phyloP scores from a whole-genome alignment of 108 stramenopile species.

The Conticribra guillardii region DNA sequence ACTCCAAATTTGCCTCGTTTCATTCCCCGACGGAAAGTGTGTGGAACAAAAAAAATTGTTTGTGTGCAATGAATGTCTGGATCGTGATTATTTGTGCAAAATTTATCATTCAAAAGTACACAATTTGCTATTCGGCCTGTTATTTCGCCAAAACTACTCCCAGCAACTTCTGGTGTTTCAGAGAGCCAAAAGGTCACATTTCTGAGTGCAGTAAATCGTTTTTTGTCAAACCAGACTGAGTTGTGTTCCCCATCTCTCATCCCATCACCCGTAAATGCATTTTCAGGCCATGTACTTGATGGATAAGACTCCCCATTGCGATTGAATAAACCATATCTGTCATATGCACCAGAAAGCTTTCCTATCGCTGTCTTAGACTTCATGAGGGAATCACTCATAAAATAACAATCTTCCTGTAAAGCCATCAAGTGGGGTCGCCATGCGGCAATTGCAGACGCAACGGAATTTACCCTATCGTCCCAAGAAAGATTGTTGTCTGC shows the following conservation, averaged over 20 bases:
- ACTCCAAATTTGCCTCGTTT: background rate
- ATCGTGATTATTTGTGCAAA: background rate
- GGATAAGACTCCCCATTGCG: slow-evolving; percentile 11
- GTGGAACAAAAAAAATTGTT: slow-evolving; percentile 17
- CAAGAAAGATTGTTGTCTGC: background rate
- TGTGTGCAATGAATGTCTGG: too few species aligned
- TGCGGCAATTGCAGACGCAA: slow-evolving; percentile 3
- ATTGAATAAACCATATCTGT: slow-evolving; percentile 13
- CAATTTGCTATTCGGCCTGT: slow-evolving; percentile 10
- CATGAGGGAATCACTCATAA: slow-evolving; percentile 6
- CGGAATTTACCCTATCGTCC: background rate
- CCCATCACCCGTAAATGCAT: background rate
- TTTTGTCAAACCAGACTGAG: slow-evolving; percentile 5
- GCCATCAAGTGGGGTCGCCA: background rate
- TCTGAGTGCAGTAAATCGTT: background rate
- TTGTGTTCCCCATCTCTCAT: slow-evolving; percentile 12
- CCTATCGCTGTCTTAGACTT: background rate
- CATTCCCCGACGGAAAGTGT: slow-evolving; percentile 11
- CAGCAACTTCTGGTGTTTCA: background rate
- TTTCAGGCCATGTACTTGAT: slow-evolving; percentile 1
- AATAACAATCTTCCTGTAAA: slow-evolving; percentile 6
- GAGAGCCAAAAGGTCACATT: slow-evolving; percentile 12
- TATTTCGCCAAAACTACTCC: slow-evolving; percentile 8
- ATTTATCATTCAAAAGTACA: slow-evolving; percentile 1
- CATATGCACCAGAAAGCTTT: slow-evolving; percentile 1